phyloP scores from a whole-genome alignment of 2,329 filamentous ascomycete genomes.

The Domatiomyces globalis region DNA sequence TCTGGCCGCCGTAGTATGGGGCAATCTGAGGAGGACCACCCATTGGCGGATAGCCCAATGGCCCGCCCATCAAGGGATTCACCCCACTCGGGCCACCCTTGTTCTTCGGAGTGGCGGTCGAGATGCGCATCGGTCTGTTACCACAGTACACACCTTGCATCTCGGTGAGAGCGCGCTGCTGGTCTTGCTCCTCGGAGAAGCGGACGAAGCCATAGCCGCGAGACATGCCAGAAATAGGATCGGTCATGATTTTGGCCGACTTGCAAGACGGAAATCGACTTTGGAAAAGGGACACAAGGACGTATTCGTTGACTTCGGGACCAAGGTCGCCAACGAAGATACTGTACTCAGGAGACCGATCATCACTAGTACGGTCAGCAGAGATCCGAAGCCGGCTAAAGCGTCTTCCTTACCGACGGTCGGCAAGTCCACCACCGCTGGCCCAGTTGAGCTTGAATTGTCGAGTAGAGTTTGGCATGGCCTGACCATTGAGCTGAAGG shows the following conservation, averaged over 20 bases:
- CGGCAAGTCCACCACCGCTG: slow-evolving; percentile 84
- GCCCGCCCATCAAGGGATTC: slow-evolving; percentile 36
- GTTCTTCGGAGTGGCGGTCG: slow-evolving; percentile 95
- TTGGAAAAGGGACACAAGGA: slow-evolving; percentile 93
- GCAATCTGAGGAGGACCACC: slow-evolving; percentile 60
- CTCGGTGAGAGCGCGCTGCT: slow-evolving; percentile 87
- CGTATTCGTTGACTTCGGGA: slow-evolving; percentile 96
- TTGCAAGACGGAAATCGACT: slow-evolving; percentile 94
- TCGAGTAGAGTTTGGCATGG: slow-evolving; percentile 85
- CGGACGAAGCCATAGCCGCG: slow-evolving; percentile 96
- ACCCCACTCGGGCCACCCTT: slow-evolving; percentile 41
- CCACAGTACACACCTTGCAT: slow-evolving; percentile 99
- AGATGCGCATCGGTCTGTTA: slow-evolving; percentile 97
- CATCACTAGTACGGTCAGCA: slow-evolving; percentile 49
- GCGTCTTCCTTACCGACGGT: slow-evolving; percentile 55
- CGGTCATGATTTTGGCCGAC: slow-evolving; percentile 99
- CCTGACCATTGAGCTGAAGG: slow-evolving; percentile 69
- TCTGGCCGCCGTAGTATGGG: slow-evolving; percentile 19
- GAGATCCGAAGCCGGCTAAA: background rate
- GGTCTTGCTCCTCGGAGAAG: slow-evolving; percentile 88
- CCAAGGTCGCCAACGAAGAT: slow-evolving; percentile 98
- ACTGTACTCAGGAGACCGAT: slow-evolving; percentile 87
- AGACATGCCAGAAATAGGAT: slow-evolving; percentile 93
- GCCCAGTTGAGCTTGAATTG: slow-evolving; percentile 99
- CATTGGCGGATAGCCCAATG: slow-evolving; percentile 54